phyloP scores from a whole-genome alignment of 495 filamentous ascomycete genomes.

The Achaetomiella virescens region DNA sequence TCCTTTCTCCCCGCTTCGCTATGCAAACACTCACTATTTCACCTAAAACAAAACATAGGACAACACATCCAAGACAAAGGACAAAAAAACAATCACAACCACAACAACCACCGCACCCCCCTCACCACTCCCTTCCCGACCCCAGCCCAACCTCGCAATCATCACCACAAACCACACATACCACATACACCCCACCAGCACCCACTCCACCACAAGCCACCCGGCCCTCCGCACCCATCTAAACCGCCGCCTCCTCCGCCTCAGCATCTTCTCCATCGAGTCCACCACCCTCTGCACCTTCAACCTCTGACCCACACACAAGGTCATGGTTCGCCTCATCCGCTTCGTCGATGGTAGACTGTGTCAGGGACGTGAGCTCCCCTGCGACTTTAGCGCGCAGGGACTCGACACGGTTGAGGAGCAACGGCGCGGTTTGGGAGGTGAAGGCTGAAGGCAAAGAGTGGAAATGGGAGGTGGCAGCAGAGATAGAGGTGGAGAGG shows the following conservation, averaged over 20 bases:
- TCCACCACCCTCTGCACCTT: conserved; percentile 73
- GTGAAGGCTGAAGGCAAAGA: conserved; percentile 41
- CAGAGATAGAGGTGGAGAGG: conserved; percentile 52
- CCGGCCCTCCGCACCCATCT: conserved; percentile 64
- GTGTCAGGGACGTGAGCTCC: conserved; percentile 51
- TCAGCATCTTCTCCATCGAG: conserved; percentile 65
- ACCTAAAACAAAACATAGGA: neutral
- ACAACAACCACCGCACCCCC: conserved; percentile 68
- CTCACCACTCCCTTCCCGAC: conserved; percentile 51
- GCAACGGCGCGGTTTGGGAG: conserved; percentile 23
- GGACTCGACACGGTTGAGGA: conserved; percentile 33
- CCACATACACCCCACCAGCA: conserved; percentile 73
- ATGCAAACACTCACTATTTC: too few relatives aligned
- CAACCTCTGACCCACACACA: conserved; percentile 64
- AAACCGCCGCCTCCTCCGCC: conserved; percentile 59
- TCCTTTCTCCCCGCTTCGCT: too few relatives aligned
- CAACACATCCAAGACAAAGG: neutral
- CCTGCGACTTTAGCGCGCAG: conserved; percentile 31
- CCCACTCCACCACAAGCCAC: conserved; percentile 73
- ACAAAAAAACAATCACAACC: conserved; percentile 45
- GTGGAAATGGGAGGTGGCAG: conserved; percentile 49
- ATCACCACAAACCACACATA: conserved; percentile 77
- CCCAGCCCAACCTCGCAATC: conserved; percentile 55
- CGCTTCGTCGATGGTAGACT: conserved; percentile 63
- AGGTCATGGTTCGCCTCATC: conserved; percentile 69